phyloP scores from a whole-genome alignment of 371 early-diverging fungal species.

The Lichtheimia ornata region DNA sequence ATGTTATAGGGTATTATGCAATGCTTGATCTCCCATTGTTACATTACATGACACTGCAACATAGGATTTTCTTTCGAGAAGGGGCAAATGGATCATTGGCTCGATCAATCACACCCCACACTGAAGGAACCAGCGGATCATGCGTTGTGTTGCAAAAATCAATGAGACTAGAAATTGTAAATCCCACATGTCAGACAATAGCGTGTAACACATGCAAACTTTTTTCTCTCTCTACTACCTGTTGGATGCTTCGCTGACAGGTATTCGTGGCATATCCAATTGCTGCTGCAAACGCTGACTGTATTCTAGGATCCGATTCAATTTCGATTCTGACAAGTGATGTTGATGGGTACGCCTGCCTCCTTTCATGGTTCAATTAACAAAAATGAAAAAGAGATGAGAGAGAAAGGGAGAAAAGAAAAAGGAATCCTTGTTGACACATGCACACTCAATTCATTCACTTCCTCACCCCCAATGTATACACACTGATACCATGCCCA shows the following conservation, averaged over 20 bases:
- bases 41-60: slow-evolving; percentile 15
- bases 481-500: no score
- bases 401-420: slow-evolving; percentile 1
- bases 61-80: slow-evolving; percentile 2
- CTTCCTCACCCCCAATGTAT: no score
- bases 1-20: neutral
- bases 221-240: slow-evolving; percentile 11
- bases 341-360: slow-evolving; percentile 6
- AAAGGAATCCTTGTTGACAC: neutral
- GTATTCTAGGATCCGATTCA: slow-evolving; percentile 73
- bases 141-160: slow-evolving; percentile 21
- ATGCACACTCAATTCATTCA: no score
- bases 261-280: slow-evolving; percentile 77
- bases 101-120: slow-evolving; percentile 24
- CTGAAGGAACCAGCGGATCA: slow-evolving; percentile 27
- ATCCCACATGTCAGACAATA: neutral
- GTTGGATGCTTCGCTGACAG: slow-evolving; percentile 73
- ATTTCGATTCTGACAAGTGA: slow-evolving; percentile 59
- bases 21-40: neutral
- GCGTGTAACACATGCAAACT: neutral
- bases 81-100: slow-evolving; percentile 29
- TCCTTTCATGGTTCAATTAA: neutral
- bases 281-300: slow-evolving; percentile 77
- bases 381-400: slow-evolving; percentile 8
- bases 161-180: slow-evolving; percentile 17